Base-by-base conservation (phyloP, 1,284 basidiomycete genomes). In the Malassezia dermatis region DNA sequence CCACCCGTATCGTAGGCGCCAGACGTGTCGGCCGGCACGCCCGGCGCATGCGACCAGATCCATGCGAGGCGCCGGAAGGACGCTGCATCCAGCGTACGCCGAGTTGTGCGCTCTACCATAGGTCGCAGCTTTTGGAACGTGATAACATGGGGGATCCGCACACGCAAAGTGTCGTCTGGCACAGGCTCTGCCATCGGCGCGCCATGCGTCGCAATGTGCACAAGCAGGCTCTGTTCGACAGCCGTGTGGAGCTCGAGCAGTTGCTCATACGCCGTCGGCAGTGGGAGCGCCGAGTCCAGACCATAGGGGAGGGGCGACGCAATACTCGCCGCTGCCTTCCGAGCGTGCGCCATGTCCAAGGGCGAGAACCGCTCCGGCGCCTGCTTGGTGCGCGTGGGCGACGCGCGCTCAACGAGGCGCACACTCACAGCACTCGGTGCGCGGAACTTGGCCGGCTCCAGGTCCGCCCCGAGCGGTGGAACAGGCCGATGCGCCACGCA, bases 201-300 rank as follows among this genome's bases (percentile, higher is more conserved):
- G 8, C 67, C 69, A 0, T 60, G 51, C 2, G 69, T 71, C 17
- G 69, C 67, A 30, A 72, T 61, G 39, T 72, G 68, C 2, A 72
- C 66, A 3, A 72, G 62, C 2, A 72, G 56, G 11, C 64, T 61
- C 30, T 70, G 67, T 27, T 72, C 69, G 7, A 72, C 51, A 7
- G 67, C 69, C 1, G 56, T 53, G 28, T 72, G 69, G 4, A 64
- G 55, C 4, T 61, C 52, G 45, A 67, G 26, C 6, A 72, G 41
- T 26, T 59, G 60, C 32, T 65, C 52, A n/a, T 59, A 62, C 45
- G 66, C 59, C 1, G 53, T 40, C 0, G 67, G 66, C 1, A 72
- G 49, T 1, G 62, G 54, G n/a, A 72, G 51, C 27, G 40, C 2
- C 6, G 24, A 2, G 15, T 21, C 23, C 39, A 52, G 23, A 0